Evolutionary conservation across 2,329 filamentous ascomycete species (phyloP).

Genomic region (Coniochaeta sp.): DNA sequence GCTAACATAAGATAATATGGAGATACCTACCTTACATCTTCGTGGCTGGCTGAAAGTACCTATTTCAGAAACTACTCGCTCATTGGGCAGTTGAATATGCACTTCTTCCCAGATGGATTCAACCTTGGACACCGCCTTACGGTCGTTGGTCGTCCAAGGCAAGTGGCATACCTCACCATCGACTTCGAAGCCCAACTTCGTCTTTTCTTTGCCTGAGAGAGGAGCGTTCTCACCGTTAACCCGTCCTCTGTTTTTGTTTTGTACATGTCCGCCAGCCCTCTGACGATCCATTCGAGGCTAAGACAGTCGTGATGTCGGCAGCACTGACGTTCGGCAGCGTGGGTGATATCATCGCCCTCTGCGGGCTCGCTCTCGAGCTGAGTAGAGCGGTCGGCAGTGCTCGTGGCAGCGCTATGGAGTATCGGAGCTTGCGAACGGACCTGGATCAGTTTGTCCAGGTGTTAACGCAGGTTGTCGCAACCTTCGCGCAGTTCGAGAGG

Average conservation of each 20-base stretch:
- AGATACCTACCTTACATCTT: not conserved
- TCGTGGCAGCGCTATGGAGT: constrained; percentile 4
- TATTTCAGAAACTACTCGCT: not conserved
- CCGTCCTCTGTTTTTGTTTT: too few relatives aligned
- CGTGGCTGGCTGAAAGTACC: not conserved
- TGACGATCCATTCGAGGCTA: not conserved
- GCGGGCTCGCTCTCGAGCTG: constrained; percentile 5
- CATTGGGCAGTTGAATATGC: not conserved
- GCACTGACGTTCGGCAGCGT: constrained; percentile 7
- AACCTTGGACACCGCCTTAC: not conserved
- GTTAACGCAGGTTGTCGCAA: constrained; percentile 3
- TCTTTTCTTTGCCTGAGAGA: not conserved
- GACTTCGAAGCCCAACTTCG: not conserved
- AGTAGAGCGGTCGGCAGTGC: not conserved
- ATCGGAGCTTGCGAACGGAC: constrained; percentile 4
- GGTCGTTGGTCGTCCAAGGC: not conserved
- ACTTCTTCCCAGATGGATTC: not conserved
- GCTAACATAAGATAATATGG: not conserved
- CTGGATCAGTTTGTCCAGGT: constrained; percentile 5
- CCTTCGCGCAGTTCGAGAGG: not conserved
- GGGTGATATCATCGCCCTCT: constrained; percentile 9
- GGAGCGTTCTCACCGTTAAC: too few relatives aligned
- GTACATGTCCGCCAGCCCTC: too few relatives aligned
- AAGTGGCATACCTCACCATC: not conserved
- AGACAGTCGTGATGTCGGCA: constrained; percentile 1